Conservation (phyloP, 176 grass and related monocot species). For the Bolboschoenus planiculmis region DNA sequence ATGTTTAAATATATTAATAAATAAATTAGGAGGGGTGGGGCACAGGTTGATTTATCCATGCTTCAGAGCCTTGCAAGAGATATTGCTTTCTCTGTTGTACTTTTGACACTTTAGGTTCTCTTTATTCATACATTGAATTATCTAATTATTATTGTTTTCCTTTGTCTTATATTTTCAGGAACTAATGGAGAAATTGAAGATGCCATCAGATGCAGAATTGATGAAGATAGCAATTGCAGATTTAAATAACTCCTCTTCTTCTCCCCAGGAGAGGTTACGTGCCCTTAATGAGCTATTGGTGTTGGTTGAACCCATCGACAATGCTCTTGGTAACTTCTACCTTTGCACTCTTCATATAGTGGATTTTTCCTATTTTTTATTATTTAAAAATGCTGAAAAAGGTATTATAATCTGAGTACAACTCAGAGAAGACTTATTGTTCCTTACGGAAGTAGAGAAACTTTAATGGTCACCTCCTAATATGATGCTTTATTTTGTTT, state of each 20-base stretch:
- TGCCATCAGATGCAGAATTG: conserved; percentile 81
- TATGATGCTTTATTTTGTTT: not conserved
- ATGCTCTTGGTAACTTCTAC: conserved; percentile 66
- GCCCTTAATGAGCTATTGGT: conserved; percentile 74
- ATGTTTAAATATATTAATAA: too few species aligned
- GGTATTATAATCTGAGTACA: not conserved
- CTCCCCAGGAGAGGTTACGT: conserved; percentile 50
- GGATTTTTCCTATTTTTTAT: not conserved
- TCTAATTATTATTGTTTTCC: not conserved
- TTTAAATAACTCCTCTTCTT: conserved; percentile 83
- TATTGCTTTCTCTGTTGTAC: not conserved
- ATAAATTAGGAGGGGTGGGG: not conserved
- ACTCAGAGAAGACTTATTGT: not conserved
- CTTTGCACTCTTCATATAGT: conserved; percentile 5
- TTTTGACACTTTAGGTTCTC: not conserved
- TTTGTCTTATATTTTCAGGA: conserved; percentile 36
- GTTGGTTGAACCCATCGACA: conserved; percentile 82
- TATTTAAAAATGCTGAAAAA: not conserved
- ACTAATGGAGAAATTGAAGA: conserved; percentile 83
- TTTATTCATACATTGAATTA: not conserved
- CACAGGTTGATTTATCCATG: not conserved
- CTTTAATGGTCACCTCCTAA: not conserved
- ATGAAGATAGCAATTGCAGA: conserved; percentile 84
- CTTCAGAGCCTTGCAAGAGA: not conserved
- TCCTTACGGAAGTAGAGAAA: not conserved